phyloP scores from a whole-genome alignment of 352 stramenopile species.

The Globisporangium spiculum region DNA sequence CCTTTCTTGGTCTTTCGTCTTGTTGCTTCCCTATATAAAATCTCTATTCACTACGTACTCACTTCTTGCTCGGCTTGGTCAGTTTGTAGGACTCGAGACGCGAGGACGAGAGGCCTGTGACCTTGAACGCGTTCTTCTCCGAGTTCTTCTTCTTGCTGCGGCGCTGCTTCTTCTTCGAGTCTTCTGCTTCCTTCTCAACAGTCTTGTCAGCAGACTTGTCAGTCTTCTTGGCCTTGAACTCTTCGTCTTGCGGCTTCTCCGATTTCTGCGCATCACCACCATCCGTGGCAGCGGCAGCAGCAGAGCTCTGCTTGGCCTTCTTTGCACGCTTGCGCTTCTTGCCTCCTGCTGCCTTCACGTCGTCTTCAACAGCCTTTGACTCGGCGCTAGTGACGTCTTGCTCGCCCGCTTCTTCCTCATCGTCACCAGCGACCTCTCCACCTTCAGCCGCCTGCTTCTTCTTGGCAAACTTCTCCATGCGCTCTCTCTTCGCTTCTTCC shows the following conservation, averaged over 20 bases:
- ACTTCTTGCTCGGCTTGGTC: constrained; percentile 61
- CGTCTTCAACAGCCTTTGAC: constrained; percentile 21
- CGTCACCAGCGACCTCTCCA: constrained; percentile 5
- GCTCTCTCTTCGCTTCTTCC: constrained; percentile 36
- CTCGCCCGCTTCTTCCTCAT: neutral
- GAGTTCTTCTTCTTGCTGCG: constrained; percentile 56
- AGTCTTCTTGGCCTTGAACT: neutral
- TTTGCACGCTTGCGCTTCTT: constrained; percentile 80
- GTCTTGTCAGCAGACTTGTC: neutral
- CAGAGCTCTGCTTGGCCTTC: constrained; percentile 42
- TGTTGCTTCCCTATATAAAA: neutral
- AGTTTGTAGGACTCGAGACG: constrained; percentile 84
- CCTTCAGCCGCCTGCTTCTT: constrained; percentile 20
- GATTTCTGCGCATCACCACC: neutral
- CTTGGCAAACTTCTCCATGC: constrained; percentile 32
- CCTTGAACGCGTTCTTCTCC: constrained; percentile 40
- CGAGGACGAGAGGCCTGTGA: constrained; percentile 65
- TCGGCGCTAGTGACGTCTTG: neutral
- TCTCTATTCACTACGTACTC: constrained; percentile 15
- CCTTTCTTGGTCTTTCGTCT: too few relatives aligned
- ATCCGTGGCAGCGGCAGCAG: neutral
- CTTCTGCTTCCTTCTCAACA: neutral
- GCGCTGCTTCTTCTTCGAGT: constrained; percentile 50
- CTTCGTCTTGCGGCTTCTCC: neutral
- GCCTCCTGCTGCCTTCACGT: constrained; percentile 14